Conservation (phyloP, 1,284 basidiomycete genomes). For the Malassezia yamatoensis region DNA sequence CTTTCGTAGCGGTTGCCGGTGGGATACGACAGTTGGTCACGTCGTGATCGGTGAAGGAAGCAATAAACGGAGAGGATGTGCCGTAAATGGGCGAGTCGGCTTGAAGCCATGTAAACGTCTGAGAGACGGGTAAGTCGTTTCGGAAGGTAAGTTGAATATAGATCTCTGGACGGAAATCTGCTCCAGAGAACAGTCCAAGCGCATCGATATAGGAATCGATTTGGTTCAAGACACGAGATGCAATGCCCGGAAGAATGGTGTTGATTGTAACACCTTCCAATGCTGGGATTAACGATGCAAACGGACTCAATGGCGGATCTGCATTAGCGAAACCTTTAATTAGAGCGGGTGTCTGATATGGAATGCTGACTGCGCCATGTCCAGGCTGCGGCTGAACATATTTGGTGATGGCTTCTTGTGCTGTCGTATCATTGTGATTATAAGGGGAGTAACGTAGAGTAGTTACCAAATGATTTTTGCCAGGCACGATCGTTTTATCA, state of each 20-base stretch:
- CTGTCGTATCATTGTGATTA: slow-evolving; percentile 59
- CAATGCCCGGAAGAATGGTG: slow-evolving; percentile 53
- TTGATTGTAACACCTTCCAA: slow-evolving; percentile 56
- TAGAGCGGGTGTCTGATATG: slow-evolving; percentile 9
- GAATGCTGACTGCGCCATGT: neutral
- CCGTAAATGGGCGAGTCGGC: slow-evolving; percentile 19
- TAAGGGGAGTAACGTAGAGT: slow-evolving; percentile 57
- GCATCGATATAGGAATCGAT: slow-evolving; percentile 28
- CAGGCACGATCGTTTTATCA: slow-evolving; percentile 53
- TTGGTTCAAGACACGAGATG: slow-evolving; percentile 23
- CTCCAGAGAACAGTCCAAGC: slow-evolving; percentile 18
- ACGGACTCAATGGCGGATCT: slow-evolving; percentile 56
- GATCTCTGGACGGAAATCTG: slow-evolving; percentile 5
- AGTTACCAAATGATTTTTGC: slow-evolving; percentile 53
- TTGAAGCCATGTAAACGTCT: slow-evolving; percentile 22
- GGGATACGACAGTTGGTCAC: neutral
- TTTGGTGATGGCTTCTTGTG: slow-evolving; percentile 50
- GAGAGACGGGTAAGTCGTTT: slow-evolving; percentile 22
- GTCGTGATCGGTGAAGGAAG: neutral
- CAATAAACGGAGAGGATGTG: neutral
- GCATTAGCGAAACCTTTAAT: slow-evolving; percentile 18
- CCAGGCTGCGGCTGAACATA: slow-evolving; percentile 47
- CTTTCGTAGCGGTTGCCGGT: neutral
- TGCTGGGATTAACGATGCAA: slow-evolving; percentile 57
- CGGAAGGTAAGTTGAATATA: slow-evolving; percentile 19